phyloP scores from a whole-genome alignment of 2,329 filamentous ascomycete species.

The Pseudopyrenochaeta lycopersici region DNA sequence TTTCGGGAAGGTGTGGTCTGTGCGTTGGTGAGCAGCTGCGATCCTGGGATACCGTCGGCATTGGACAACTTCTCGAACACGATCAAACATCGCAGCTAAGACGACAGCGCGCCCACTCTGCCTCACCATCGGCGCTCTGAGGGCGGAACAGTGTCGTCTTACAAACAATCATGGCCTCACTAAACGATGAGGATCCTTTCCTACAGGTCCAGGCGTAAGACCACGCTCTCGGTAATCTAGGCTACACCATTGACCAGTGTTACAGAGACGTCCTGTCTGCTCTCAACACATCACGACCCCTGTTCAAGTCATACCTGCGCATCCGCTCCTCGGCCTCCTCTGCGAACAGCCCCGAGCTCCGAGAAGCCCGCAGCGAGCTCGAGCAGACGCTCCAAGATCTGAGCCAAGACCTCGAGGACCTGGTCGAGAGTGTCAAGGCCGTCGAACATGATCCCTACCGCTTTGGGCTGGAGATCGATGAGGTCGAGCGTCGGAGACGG shows the following conservation, averaged over 20 bases:
- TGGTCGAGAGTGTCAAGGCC: slow-evolving; percentile 84
- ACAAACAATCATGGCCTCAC: slow-evolving; percentile 47
- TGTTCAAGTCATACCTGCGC: slow-evolving; percentile 94
- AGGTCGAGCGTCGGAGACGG: slow-evolving; percentile 80
- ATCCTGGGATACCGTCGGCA: slow-evolving; percentile 13
- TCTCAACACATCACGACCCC: slow-evolving; percentile 79
- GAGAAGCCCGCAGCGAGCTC: slow-evolving; percentile 76
- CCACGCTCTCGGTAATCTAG: slow-evolving; percentile 5
- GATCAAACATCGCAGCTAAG: slow-evolving; percentile 9
- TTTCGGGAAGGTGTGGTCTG: slow-evolving; percentile 25
- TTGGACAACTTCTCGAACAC: slow-evolving; percentile 13
- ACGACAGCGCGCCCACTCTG: slow-evolving; percentile 2
- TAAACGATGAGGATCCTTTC: slow-evolving; percentile 58
- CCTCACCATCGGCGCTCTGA: background rate
- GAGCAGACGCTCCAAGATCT: slow-evolving; percentile 77
- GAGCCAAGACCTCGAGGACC: slow-evolving; percentile 85
- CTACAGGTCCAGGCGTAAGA: slow-evolving; percentile 59
- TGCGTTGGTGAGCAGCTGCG: slow-evolving; percentile 6
- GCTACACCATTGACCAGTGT: slow-evolving; percentile 30
- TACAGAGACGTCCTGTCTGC: slow-evolving; percentile 86
- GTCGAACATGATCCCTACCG: slow-evolving; percentile 87
- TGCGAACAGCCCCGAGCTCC: slow-evolving; percentile 69
- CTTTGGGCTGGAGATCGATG: slow-evolving; percentile 84
- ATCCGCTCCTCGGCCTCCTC: slow-evolving; percentile 86
- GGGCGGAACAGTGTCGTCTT: slow-evolving; percentile 10